Conservation (phyloP, 2,329 filamentous ascomycete species). For the Neoascochyta sp. region DNA sequence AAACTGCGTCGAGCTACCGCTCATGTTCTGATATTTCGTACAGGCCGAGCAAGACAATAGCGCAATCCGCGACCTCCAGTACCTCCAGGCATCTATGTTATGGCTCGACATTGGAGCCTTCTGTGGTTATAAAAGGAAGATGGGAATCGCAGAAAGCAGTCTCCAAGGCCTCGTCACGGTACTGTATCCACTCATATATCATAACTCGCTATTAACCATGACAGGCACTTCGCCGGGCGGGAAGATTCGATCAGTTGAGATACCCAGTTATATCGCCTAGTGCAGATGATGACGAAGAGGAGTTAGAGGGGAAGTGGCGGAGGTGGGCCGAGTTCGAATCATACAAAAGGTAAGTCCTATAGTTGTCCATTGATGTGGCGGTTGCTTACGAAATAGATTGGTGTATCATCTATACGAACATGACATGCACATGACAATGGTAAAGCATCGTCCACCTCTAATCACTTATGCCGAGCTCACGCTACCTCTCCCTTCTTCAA, state of each 20-base stretch:
- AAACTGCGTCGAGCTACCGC: constrained; percentile 1
- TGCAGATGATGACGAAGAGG: constrained; percentile 49
- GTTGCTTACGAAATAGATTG: too few species aligned
- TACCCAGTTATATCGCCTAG: constrained; percentile 51
- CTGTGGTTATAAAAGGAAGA: constrained; percentile 55
- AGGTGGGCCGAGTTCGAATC: constrained; percentile 61
- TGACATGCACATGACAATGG: constrained; percentile 19
- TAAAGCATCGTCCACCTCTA: constrained; percentile 44
- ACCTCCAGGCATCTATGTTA: constrained; percentile 51
- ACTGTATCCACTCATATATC: background rate
- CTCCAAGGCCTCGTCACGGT: constrained; percentile 49
- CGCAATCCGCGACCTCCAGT: constrained; percentile 45
- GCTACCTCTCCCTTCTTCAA: constrained; percentile 59
- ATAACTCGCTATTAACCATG: background rate
- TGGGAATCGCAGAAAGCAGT: constrained; percentile 56
- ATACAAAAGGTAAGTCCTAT: constrained; percentile 57
- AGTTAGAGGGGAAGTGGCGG: constrained; percentile 60
- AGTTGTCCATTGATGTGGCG: constrained; percentile 28
- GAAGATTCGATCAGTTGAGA: constrained; percentile 54
- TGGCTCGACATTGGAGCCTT: constrained; percentile 53
- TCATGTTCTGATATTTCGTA: background rate
- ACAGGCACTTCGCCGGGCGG: constrained; percentile 49
- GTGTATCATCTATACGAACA: constrained; percentile 21
- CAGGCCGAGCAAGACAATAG: constrained; percentile 28
- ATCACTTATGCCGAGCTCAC: constrained; percentile 66